phyloP scores from a whole-genome alignment of 176 grass and related monocot species.

The Urochloa ruziziensis region DNA sequence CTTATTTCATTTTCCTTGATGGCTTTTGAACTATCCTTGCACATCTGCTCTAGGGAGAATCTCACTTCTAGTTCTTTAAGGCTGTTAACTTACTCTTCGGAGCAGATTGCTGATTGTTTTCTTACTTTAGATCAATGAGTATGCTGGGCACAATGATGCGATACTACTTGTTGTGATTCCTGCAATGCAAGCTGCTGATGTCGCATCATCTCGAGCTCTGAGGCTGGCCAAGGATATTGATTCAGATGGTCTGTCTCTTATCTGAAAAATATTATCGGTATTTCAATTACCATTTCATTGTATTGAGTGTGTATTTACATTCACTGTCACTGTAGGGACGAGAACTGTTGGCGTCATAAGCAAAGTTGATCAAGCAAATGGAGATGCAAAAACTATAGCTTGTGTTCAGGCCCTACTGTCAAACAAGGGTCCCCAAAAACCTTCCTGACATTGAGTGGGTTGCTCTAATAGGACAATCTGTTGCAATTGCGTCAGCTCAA shows the following conservation, averaged over 20 bases:
- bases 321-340: conserved; percentile 58
- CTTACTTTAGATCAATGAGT: conserved; percentile 73
- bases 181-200: conserved; percentile 81
- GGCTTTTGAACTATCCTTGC: background rate
- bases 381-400: conserved; percentile 73
- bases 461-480: conserved; percentile 88
- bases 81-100: background rate
- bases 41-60: background rate
- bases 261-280: background rate
- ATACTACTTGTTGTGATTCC: conserved; percentile 88
- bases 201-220: conserved; percentile 74
- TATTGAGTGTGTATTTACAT: conserved; percentile 3
- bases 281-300: background rate
- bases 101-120: conserved; percentile 16
- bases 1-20: background rate
- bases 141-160: conserved; percentile 83
- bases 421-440: conserved; percentile 74
- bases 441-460: conserved; percentile 83
- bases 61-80: background rate
- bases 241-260: conserved; percentile 68
- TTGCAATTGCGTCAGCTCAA: conserved; percentile 72
- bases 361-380: conserved; percentile 83
- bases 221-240: conserved; percentile 95
- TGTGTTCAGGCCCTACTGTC: conserved; percentile 73
- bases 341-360: conserved; percentile 93